Base-by-base conservation (phyloP, 805 yeast species). In the Candida nemodendra region DNA sequence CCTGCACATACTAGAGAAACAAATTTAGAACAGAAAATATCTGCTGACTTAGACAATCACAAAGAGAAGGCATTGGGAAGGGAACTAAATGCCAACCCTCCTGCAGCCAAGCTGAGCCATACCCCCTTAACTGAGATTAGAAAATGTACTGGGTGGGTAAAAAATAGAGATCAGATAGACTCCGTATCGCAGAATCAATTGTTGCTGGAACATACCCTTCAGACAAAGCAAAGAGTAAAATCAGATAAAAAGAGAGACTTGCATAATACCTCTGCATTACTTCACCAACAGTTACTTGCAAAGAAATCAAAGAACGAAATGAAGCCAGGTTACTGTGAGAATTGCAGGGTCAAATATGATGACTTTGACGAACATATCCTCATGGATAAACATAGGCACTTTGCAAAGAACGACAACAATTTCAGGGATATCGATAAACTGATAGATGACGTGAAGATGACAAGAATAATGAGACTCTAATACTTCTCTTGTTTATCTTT, bases 241-340 rank as follows among this genome's bases (percentile, higher is more conserved):
- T 23, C 25, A 30, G 35, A 44, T 27, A 16, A 35, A 18, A 32
- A 30, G 30, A 17, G 37, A 27, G 32, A 39, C 30, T 9, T 12
- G 8, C 24, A 17, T 18, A 17, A 34, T 14, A 14, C 16, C 12
- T 23, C 37, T 26, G 17, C 31, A 8, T 26, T 26, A 26, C 7
- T 26, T 26, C 29, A 26, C 8, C 29, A 26, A n/a, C 16, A 26
- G 9, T n/a, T n/a, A 8, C 22, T 27, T 25, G 27, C 29, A 15
- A 53, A 50, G 30, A 48, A 52, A 29, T 22, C 49, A 6, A 57
- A 49, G 32, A 43, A 48, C 16, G 58, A 56, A 30, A 48, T 49
- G 53, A 55, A 53, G 30, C 61, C 91, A 1, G 97, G 97, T 0
- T 90, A 86, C 61, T 91, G 99, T 64, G 99, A 91, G 58, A 91